These are phyloP conservation scores for Larix kaempferi DNA, from an alignment of 75 land plant species.

Conservation along the genomic window DNA sequence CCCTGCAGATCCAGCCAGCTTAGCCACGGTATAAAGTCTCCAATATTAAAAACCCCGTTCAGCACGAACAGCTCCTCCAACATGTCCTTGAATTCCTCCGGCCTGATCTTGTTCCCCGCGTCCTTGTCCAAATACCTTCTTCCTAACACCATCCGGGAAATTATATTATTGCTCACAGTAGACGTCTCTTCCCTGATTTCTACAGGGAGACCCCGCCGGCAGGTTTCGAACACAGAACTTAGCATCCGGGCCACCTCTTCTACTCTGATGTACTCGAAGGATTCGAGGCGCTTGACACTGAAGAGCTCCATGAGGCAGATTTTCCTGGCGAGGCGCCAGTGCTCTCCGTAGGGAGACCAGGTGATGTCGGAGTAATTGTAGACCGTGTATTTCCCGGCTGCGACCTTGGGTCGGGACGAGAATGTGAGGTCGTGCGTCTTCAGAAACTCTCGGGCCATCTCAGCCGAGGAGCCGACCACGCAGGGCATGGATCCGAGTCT, in stretches of 20 bases:
- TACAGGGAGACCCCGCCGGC: background rate
- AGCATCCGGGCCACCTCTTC: slow-evolving; percentile 30
- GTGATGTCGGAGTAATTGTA: slow-evolving; percentile 49
- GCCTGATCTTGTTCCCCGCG: slow-evolving; percentile 11
- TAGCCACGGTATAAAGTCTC: slow-evolving; percentile 50
- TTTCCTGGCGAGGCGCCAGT: slow-evolving; percentile 58
- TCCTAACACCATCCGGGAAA: slow-evolving; percentile 53
- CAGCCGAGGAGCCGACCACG: slow-evolving; percentile 53
- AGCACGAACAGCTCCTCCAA: slow-evolving; percentile 52
- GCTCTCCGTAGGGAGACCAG: slow-evolving; percentile 60
- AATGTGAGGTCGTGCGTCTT: slow-evolving; percentile 47
- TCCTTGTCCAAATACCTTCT: slow-evolving; percentile 20
- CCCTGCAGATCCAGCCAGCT: slow-evolving; percentile 45
- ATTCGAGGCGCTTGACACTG: slow-evolving; percentile 43
- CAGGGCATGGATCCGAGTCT: slow-evolving; percentile 46
- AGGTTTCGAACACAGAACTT: background rate
- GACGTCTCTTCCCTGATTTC: slow-evolving; percentile 26
- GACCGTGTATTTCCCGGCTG: slow-evolving; percentile 40
- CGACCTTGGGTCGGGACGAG: slow-evolving; percentile 42
- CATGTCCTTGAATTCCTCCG: slow-evolving; percentile 42
- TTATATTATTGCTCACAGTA: slow-evolving; percentile 36
- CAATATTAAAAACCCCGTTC: slow-evolving; percentile 46
- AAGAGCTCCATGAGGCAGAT: slow-evolving; percentile 56
- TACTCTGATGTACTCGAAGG: slow-evolving; percentile 37
- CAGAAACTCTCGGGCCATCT: slow-evolving; percentile 41